Evolutionary conservation across 106 monocot genomes (phyloP).

Genomic region (Dendrobium catenatum): DNA sequence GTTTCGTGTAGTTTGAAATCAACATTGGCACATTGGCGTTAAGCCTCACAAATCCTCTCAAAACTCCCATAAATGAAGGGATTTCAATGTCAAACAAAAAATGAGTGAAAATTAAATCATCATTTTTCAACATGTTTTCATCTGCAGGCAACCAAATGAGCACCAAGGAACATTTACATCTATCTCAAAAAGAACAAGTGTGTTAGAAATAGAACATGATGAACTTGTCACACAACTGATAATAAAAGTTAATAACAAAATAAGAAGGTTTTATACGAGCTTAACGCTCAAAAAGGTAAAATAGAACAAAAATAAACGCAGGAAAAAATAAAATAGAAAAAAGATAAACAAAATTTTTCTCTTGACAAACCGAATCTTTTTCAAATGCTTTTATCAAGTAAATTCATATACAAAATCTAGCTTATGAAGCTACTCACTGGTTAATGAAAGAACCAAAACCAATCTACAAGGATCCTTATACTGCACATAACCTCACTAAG

Average conservation of each 20-base stretch:
- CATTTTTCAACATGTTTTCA: too few relatives aligned
- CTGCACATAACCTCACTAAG: not conserved
- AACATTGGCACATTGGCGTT: too few relatives aligned
- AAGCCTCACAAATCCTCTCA: too few relatives aligned
- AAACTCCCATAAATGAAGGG: too few relatives aligned
- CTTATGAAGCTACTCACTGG: not conserved
- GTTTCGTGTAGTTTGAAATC: too few relatives aligned
- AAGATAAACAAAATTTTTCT: not conserved
- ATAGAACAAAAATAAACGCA: not conserved
- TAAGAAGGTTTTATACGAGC: not conserved
- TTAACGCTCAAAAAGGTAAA: not conserved
- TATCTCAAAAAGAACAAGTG: not conserved
- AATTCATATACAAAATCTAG: slow-evolving; percentile 1
- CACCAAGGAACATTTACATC: not conserved
- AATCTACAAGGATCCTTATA: slow-evolving; percentile 1
- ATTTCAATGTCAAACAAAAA: too few relatives aligned
- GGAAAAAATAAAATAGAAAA: not conserved
- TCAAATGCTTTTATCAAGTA: not conserved
- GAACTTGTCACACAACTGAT: not conserved
- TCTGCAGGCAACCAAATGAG: too few relatives aligned
- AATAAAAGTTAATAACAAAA: not conserved
- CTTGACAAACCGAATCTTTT: not conserved
- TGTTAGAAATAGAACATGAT: not conserved
- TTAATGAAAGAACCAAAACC: slow-evolving; percentile 1
- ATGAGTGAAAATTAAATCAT: too few relatives aligned